A percentile compares a stretch with the other conserved stretches of the same genome.
Conservation (phyloP, 2,329 filamentous ascomycete species). For the Cercospora brassicicola region DNA sequence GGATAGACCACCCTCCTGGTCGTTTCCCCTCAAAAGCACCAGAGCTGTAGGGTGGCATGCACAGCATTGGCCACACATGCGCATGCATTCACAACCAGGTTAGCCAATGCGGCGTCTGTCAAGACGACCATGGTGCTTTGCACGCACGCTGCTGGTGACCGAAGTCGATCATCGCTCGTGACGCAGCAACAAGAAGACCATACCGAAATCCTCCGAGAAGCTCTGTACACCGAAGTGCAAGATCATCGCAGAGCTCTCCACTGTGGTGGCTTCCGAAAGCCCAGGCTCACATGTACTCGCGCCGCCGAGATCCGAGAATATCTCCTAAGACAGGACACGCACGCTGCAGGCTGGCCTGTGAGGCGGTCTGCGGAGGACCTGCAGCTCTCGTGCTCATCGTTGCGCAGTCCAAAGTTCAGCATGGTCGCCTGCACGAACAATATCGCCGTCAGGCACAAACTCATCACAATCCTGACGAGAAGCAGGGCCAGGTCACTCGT, state of each 20-base stretch:
- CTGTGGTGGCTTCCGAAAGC: background rate
- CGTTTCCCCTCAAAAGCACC: constrained; percentile 1
- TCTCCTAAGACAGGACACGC: background rate
- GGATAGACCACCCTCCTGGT: constrained; percentile 3
- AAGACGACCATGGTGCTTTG: background rate
- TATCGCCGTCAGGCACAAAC: background rate
- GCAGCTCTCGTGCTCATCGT: constrained; percentile 4
- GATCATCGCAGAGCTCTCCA: background rate
- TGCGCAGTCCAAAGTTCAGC: background rate
- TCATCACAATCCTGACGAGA: background rate
- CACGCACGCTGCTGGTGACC: background rate
- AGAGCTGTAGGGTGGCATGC: background rate
- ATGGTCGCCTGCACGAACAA: constrained; percentile 1
- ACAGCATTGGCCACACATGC: background rate
- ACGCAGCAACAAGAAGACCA: background rate
- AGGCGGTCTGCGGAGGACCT: background rate
- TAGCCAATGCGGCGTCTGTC: constrained; percentile 5
- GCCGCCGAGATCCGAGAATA: background rate
- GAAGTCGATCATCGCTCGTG: background rate
- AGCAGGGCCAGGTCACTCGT: background rate
- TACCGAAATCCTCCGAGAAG: background rate
- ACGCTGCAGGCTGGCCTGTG: background rate
- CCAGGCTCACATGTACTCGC: background rate
- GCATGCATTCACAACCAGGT: background rate
- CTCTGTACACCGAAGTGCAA: background rate